Evolutionary conservation across 768 basidiomycete species (phyloP).

Genomic region (Termitomyces sp.): DNA sequence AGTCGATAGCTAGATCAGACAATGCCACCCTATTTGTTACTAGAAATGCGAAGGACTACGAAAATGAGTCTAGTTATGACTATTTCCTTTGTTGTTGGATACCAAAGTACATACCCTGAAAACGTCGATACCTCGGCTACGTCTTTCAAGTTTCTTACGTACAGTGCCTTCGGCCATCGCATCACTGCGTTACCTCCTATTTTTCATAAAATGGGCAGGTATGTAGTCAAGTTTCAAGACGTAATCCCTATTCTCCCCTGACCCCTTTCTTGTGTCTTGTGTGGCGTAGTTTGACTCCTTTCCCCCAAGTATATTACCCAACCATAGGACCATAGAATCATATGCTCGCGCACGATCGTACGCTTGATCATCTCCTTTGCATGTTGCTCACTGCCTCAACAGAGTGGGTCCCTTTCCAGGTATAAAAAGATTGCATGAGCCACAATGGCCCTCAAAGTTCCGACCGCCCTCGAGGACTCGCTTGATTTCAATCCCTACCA

Average conservation of each 20-base stretch:
- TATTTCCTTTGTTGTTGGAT: constrained; percentile 1
- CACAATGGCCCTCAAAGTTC: neutral
- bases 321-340: neutral
- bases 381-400: neutral
- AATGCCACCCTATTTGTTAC: constrained; percentile 78
- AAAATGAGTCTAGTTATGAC: constrained; percentile 14
- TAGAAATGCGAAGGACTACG: constrained; percentile 45
- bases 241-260: neutral
- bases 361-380: neutral
- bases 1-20: constrained; percentile 58
- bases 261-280: neutral
- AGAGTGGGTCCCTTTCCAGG: neutral
- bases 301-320: neutral
- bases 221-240: neutral
- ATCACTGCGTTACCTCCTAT: neutral
- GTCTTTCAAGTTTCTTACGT: neutral
- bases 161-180: neutral
- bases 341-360: neutral
- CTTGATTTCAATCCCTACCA: neutral
- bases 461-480: neutral
- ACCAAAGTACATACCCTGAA: constrained; percentile 3
- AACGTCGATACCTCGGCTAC: neutral
- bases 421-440: neutral
- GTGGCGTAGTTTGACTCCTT: neutral
- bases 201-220: neutral